These are phyloP conservation scores for Lepiota venenata DNA, from an alignment of 768 basidiomycete species.

Conservation along the genomic window DNA sequence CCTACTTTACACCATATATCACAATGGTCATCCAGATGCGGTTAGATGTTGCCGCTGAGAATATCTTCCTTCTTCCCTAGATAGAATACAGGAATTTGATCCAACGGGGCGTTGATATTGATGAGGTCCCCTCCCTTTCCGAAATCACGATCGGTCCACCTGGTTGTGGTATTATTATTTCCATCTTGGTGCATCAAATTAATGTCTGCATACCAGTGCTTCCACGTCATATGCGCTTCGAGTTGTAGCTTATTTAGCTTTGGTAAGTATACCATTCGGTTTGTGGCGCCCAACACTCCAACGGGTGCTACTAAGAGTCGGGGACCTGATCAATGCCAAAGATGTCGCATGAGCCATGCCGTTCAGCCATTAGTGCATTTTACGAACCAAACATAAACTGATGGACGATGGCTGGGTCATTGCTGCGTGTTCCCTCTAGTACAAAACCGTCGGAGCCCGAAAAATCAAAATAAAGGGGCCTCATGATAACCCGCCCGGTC, in stretches of 20 bases:
- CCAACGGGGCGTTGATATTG: constrained; percentile 26
- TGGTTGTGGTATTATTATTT: constrained; percentile 4
- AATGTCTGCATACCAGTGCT: constrained; percentile 24
- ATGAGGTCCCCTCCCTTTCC: constrained; percentile 24
- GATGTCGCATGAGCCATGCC: not conserved
- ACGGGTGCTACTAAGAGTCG: constrained; percentile 31
- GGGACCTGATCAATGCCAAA: constrained; percentile 18
- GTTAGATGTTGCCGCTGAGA: constrained; percentile 20
- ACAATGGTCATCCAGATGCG: too few relatives aligned
- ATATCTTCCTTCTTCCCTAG: constrained; percentile 27
- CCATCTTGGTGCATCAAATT: not conserved
- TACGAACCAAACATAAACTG: constrained; percentile 31
- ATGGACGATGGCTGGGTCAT: constrained; percentile 26
- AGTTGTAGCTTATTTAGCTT: constrained; percentile 10
- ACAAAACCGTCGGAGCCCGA: constrained; percentile 24
- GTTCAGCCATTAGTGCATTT: too few relatives aligned
- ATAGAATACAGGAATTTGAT: constrained; percentile 32
- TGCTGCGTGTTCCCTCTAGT: constrained; percentile 21
- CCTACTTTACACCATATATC: too few relatives aligned
- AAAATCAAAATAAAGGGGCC: constrained; percentile 31
- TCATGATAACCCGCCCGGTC: constrained; percentile 28
- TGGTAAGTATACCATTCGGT: constrained; percentile 28
- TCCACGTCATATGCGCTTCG: constrained; percentile 23
- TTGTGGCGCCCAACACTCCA: constrained; percentile 23
- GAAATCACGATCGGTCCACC: constrained; percentile 30